Percentiles rank a stretch among this genome's conserved stretches.
Conservation (phyloP, 1,284 basidiomycete species). For the Laetiporus sulphureus region DNA sequence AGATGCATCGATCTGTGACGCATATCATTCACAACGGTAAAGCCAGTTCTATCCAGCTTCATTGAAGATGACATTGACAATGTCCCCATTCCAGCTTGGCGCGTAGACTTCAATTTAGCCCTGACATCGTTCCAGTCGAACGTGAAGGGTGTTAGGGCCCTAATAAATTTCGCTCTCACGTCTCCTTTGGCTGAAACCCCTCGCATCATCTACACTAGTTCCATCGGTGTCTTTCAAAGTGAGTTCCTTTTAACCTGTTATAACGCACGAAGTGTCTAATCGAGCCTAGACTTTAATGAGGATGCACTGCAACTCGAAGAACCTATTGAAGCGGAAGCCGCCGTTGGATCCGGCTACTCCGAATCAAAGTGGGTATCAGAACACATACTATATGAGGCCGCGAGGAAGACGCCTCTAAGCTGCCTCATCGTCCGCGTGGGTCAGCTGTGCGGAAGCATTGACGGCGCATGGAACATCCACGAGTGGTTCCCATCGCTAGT, state of each 20-base stretch:
- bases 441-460: conserved; percentile 31
- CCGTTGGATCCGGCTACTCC: conserved; percentile 30
- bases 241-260: not conserved
- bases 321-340: conserved; percentile 15
- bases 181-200: conserved; percentile 16
- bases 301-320: conserved; percentile 6
- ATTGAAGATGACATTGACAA: not conserved
- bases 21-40: conserved; percentile 25
- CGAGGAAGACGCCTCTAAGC: conserved; percentile 16
- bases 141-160: conserved; percentile 13
- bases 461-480: conserved; percentile 35
- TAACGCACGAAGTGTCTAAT: too few relatives aligned
- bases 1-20: conserved; percentile 19
- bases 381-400: conserved; percentile 17
- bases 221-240: conserved; percentile 22
- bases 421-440: conserved; percentile 33
- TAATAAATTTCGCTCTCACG: conserved; percentile 20
- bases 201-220: conserved; percentile 25
- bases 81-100: conserved; percentile 22
- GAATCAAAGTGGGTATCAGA: conserved; percentile 36
- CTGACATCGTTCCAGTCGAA: conserved; percentile 18
- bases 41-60: too few relatives aligned
- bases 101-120: conserved; percentile 29
- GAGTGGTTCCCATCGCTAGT: conserved; percentile 41
- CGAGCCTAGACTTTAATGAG: not conserved